Conservation (phyloP, 1,284 basidiomycete species). For the Rhizoctonia solani region DNA sequence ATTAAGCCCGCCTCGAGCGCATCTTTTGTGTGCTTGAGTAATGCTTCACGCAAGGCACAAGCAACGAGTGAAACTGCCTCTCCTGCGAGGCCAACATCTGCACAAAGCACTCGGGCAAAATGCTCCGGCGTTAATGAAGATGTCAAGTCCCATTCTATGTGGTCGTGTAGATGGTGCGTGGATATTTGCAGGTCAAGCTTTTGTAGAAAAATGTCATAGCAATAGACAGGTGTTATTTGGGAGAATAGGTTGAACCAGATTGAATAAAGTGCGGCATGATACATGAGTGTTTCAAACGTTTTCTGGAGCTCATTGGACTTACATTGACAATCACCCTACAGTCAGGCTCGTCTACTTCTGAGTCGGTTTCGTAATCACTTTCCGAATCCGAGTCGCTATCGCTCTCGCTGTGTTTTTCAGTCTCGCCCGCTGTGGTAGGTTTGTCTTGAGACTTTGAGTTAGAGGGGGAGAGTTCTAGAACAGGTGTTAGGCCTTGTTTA, state of each 20-base stretch:
- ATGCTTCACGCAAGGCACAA: slow-evolving; percentile 92
- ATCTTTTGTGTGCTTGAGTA: slow-evolving; percentile 93
- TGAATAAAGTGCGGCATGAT: neutral
- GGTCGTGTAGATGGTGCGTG: slow-evolving; percentile 87
- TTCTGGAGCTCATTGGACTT: slow-evolving; percentile 46
- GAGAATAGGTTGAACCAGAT: neutral
- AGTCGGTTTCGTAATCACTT: slow-evolving; percentile 44
- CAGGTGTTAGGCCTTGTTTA: neutral
- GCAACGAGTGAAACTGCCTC: slow-evolving; percentile 89
- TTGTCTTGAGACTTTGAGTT: neutral
- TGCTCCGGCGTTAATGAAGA: slow-evolving; percentile 88
- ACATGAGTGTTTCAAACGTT: neutral
- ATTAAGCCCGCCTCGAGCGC: slow-evolving; percentile 91
- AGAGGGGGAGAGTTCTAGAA: neutral
- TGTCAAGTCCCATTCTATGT: slow-evolving; percentile 97
- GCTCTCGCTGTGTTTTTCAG: slow-evolving; percentile 34
- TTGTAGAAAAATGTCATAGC: too few relatives aligned
- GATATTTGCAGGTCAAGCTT: slow-evolving; percentile 98
- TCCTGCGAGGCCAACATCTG: slow-evolving; percentile 85
- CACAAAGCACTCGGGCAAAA: slow-evolving; percentile 80
- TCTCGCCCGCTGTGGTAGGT: slow-evolving; percentile 28
- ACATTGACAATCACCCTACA: slow-evolving; percentile 90
- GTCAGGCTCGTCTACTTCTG: slow-evolving; percentile 70
- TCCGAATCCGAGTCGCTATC: slow-evolving; percentile 39
- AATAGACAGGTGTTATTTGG: too few relatives aligned